These are phyloP conservation scores for Phialophora macrospora DNA, from an alignment of 2,329 filamentous ascomycete species.

Conservation along the genomic window DNA sequence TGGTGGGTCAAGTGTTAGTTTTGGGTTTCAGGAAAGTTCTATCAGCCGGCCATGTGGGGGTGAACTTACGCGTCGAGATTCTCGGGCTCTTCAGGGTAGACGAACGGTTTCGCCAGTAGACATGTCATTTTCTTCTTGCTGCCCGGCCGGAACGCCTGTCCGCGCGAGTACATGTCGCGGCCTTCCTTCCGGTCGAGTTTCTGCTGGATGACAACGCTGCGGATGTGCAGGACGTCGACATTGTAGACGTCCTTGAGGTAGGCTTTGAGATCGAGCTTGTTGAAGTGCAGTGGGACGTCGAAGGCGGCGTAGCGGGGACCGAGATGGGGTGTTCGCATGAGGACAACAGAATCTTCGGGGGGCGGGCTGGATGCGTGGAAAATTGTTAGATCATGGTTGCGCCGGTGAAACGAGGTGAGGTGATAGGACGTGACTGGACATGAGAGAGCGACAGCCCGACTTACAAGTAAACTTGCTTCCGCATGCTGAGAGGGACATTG, in stretches of 20 bases:
- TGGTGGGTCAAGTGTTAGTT: slow-evolving; percentile 39
- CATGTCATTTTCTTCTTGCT: slow-evolving; percentile 92
- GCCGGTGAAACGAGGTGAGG: not conserved
- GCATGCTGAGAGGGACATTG: slow-evolving; percentile 40
- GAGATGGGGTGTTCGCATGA: slow-evolving; percentile 73
- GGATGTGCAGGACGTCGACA: slow-evolving; percentile 72
- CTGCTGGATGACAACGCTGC: slow-evolving; percentile 77
- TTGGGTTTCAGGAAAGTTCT: slow-evolving; percentile 6
- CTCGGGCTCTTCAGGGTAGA: slow-evolving; percentile 75
- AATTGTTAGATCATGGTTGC: not conserved
- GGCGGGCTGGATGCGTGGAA: slow-evolving; percentile 20
- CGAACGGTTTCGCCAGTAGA: slow-evolving; percentile 83
- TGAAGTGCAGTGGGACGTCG: slow-evolving; percentile 86
- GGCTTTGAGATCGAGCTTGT: slow-evolving; percentile 94
- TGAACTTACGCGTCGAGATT: slow-evolving; percentile 63
- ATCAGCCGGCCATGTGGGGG: not conserved
- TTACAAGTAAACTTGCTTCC: slow-evolving; percentile 57
- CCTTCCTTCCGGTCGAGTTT: slow-evolving; percentile 57
- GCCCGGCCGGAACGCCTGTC: slow-evolving; percentile 70
- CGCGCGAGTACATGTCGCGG: slow-evolving; percentile 48
- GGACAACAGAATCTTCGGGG: slow-evolving; percentile 78
- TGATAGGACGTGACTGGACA: not conserved
- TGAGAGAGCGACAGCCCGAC: slow-evolving; percentile 22
- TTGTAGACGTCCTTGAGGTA: slow-evolving; percentile 88
- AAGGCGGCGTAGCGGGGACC: slow-evolving; percentile 86